Conservation (phyloP, 2,329 filamentous ascomycete genomes). For the Fusarium oxysporum region DNA sequence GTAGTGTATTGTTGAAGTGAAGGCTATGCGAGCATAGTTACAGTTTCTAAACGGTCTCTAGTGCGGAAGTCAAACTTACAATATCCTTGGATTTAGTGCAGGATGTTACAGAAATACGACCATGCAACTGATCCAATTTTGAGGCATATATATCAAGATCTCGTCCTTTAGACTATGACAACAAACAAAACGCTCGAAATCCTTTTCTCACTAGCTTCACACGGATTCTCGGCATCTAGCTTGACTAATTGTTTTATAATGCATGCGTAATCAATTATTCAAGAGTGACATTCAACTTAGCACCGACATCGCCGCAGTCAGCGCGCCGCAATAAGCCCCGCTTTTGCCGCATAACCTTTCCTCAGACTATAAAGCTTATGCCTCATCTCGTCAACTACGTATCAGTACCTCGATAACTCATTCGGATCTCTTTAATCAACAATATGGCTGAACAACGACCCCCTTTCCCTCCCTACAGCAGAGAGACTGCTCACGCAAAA, state of each 20-base stretch:
- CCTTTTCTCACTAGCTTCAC: no score
- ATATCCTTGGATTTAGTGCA: background rate
- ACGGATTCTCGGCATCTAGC: background rate
- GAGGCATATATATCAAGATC: background rate
- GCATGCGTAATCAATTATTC: background rate
- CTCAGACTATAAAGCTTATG: background rate
- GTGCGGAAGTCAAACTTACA: background rate
- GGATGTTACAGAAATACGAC: background rate
- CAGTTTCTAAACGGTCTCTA: no score
- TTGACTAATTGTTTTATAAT: background rate
- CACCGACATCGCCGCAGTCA: constrained; percentile 2
- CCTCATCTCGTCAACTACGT: background rate
- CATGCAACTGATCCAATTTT: background rate
- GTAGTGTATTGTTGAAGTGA: background rate
- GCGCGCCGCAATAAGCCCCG: constrained; percentile 5
- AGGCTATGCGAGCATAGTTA: rapidly evolving
- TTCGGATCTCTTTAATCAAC: background rate
- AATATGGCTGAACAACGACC: constrained; percentile 44
- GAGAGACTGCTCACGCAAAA: constrained; percentile 76
- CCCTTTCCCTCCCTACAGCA: constrained; percentile 78
- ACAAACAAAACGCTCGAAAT: background rate
- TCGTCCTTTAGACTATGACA: rapidly evolving
- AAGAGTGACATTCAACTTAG: background rate
- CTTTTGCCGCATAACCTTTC: background rate
- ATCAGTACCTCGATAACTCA: background rate